These are phyloP conservation scores for Baeospora myosura DNA, from an alignment of 1,284 basidiomycete species.

Conservation along the genomic window DNA sequence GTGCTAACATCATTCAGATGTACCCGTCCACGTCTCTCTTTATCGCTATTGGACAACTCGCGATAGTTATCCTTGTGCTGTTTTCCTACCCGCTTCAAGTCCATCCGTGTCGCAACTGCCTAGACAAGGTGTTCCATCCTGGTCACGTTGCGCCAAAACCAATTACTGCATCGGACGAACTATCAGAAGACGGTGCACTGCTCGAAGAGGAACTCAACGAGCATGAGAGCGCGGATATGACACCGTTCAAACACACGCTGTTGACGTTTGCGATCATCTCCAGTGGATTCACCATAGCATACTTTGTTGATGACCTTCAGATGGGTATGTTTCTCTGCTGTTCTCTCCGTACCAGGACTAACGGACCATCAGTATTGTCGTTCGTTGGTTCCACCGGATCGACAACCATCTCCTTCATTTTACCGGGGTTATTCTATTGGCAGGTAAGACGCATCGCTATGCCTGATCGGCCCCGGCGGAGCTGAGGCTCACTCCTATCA, in stretches of 20 bases:
- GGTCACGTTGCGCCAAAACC: conserved; percentile 26
- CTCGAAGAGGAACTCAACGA: conserved; percentile 38
- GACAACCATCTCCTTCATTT: conserved; percentile 95
- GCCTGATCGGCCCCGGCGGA: not conserved
- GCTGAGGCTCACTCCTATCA: conserved; percentile 17
- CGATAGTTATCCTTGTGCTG: conserved; percentile 85
- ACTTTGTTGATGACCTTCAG: conserved; percentile 77
- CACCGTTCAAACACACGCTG: conserved; percentile 61
- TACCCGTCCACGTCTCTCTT: conserved; percentile 91
- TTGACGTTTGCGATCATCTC: conserved; percentile 72
- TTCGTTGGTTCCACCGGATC: conserved; percentile 97
- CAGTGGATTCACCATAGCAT: conserved; percentile 71
- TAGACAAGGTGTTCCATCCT: conserved; percentile 81
- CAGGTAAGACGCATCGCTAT: conserved; percentile 42
- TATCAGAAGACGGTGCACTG: too few relatives aligned
- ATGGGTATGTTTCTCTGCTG: conserved; percentile 53
- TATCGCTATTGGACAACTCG: conserved; percentile 88
- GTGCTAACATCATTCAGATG: conserved; percentile 90
- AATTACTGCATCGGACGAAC: conserved; percentile 26
- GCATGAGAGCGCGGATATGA: conserved; percentile 59
- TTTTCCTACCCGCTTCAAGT: conserved; percentile 93
- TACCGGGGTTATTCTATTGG: conserved; percentile 85
- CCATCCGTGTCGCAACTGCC: conserved; percentile 86
- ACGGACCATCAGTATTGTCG: conserved; percentile 61
- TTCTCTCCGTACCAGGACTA: not conserved